Percentiles rank a stretch among this genome's conserved stretches.
Evolutionary conservation across 495 filamentous ascomycete species (phyloP).

Genomic region (Halenospora varia): DNA sequence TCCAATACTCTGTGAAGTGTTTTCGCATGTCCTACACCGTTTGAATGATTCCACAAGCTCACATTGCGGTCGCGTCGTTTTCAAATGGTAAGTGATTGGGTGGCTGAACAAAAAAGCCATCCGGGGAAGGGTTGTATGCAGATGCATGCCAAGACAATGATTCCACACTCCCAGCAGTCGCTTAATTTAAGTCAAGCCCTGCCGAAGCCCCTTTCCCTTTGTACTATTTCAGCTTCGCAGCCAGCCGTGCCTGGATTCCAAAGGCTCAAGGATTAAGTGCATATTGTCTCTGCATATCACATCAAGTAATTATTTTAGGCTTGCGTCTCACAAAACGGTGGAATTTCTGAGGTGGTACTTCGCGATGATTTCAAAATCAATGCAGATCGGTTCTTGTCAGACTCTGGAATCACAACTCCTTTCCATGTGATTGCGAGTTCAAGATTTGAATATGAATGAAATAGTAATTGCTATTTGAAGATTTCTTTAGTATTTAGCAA

Average conservation of each 20-base stretch:
- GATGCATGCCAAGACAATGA: neutral
- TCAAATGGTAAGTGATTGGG: neutral
- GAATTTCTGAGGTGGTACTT: neutral
- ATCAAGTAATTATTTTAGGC: neutral
- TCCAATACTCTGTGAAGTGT: too few relatives aligned
- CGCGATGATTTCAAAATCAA: too few relatives aligned
- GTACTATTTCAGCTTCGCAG: too few relatives aligned
- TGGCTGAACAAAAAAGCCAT: neutral
- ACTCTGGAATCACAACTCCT: too few relatives aligned
- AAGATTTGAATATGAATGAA: too few relatives aligned
- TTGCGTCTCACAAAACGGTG: neutral
- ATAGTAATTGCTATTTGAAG: too few relatives aligned
- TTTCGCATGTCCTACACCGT: too few relatives aligned
- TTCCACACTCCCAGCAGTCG: neutral
- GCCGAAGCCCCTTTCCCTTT: too few relatives aligned
- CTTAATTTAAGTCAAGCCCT: too few relatives aligned
- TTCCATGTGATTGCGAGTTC: too few relatives aligned
- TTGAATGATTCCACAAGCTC: neutral
- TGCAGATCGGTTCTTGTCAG: too few relatives aligned
- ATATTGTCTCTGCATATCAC: neutral
- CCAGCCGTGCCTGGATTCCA: neutral
- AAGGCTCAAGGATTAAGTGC: neutral
- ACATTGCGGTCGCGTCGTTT: neutral
- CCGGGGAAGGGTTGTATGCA: neutral
- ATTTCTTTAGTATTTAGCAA: too few relatives aligned